phyloP scores from a whole-genome alignment of 371 early-diverging fungal genomes.

The Lichtheimia corymbifera region DNA sequence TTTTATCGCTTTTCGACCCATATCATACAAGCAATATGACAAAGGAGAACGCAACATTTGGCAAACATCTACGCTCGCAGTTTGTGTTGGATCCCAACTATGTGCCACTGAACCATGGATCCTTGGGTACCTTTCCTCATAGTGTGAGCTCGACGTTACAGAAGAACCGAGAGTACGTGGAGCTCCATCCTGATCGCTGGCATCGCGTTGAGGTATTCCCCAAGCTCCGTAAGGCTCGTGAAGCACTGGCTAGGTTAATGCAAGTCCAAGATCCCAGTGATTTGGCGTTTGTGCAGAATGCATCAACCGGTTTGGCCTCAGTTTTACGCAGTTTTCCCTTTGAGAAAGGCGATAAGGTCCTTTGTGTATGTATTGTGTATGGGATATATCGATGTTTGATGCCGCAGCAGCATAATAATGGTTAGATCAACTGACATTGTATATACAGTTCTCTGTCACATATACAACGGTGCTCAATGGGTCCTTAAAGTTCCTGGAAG shows the following conservation, averaged over 20 bases:
- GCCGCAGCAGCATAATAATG: background rate
- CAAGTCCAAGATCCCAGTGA: constrained; percentile 36
- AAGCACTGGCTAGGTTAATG: constrained; percentile 26
- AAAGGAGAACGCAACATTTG: constrained; percentile 23
- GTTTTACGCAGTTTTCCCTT: constrained; percentile 42
- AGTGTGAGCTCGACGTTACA: background rate
- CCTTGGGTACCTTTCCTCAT: constrained; percentile 28
- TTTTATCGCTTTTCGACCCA: background rate
- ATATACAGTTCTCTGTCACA: constrained; percentile 28
- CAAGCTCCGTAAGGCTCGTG: constrained; percentile 9
- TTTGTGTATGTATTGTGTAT: constrained; percentile 20
- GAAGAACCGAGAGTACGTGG: constrained; percentile 16
- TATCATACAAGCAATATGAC: constrained; percentile 2
- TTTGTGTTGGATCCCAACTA: constrained; percentile 42
- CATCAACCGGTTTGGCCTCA: constrained; percentile 36
- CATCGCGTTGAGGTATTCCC: constrained; percentile 10
- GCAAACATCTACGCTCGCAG: constrained; percentile 34
- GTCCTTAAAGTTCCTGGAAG: constrained; percentile 33
- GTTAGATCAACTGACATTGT: background rate
- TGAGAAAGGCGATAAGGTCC: constrained; percentile 39
- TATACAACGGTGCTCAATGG: constrained; percentile 39
- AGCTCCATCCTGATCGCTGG: constrained; percentile 18
- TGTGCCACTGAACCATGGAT: constrained; percentile 49
- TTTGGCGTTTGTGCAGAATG: constrained; percentile 44
- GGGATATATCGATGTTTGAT: background rate